Percentiles rank a stretch among this genome's conserved stretches.
Conservation (phyloP, 1,139 yeast species). For the Geotrichum fermentans region DNA sequence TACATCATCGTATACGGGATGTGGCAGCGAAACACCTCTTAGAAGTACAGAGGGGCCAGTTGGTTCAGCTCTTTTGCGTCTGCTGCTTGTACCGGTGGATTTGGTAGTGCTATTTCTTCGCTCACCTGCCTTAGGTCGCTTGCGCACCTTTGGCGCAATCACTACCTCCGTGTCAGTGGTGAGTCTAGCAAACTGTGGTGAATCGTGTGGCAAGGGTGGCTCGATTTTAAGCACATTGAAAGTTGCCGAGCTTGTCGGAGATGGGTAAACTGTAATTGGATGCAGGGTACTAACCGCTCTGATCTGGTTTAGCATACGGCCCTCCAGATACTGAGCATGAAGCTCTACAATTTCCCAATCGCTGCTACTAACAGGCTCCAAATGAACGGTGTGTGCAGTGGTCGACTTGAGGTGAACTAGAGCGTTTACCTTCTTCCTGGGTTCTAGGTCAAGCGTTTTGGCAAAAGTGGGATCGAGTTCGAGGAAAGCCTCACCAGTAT, state of each 20-base stretch:
- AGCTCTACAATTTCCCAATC: conserved; percentile 93
- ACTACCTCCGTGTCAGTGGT: conserved; percentile 74
- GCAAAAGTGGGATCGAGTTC: conserved; percentile 60
- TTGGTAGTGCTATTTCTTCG: conserved; percentile 23
- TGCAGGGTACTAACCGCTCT: conserved; percentile 65
- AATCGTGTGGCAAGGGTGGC: conserved; percentile 35
- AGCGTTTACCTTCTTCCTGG: conserved; percentile 39
- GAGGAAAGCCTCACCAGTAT: conserved; percentile 37
- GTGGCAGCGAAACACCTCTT: conserved; percentile 58
- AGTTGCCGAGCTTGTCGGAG: conserved; percentile 58
- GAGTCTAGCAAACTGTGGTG: conserved; percentile 49
- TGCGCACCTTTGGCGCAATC: conserved; percentile 70
- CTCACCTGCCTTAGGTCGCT: conserved; percentile 29
- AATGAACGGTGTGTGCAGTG: conserved; percentile 55
- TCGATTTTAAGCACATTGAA: conserved; percentile 62
- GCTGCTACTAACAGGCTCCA: conserved; percentile 70
- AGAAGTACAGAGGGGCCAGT: conserved; percentile 43
- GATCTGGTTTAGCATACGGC: conserved; percentile 69
- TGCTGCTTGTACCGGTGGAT: conserved; percentile 26
- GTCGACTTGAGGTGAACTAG: conserved; percentile 43
- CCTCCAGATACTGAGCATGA: conserved; percentile 74
- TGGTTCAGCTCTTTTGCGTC: conserved; percentile 18
- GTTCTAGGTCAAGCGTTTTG: conserved; percentile 41
- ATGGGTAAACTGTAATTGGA: conserved; percentile 65
- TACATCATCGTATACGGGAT: conserved; percentile 28